These are phyloP conservation scores for Apiospora arundinis DNA, from an alignment of 2,329 filamentous ascomycete genomes.

Conservation along the genomic window DNA sequence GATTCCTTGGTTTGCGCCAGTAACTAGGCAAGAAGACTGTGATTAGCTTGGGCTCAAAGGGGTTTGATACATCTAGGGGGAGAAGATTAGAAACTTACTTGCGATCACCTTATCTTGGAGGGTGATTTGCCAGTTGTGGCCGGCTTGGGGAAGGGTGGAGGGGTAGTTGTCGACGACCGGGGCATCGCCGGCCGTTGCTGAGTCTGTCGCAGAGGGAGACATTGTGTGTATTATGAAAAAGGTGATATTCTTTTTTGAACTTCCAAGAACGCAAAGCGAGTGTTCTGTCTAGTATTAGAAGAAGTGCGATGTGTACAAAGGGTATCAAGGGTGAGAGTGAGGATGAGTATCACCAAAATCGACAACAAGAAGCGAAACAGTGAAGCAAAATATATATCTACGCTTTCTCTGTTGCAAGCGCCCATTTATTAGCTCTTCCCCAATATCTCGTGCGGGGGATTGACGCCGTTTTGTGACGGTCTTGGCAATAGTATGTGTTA, in stretches of 20 bases:
- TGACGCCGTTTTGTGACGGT: background rate
- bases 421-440: background rate
- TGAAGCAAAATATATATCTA: background rate
- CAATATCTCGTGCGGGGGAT: background rate
- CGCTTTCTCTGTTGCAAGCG: too few species aligned
- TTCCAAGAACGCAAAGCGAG: background rate
- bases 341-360: too few species aligned
- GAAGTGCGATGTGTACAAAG: background rate
- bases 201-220: conserved; percentile 28
- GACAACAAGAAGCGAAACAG: background rate
- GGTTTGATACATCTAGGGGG: background rate
- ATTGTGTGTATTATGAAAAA: background rate
- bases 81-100: conserved; percentile 36
- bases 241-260: too few species aligned
- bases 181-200: conserved; percentile 17
- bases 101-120: conserved; percentile 47
- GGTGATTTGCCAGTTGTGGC: conserved; percentile 44
- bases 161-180: conserved; percentile 31
- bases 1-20: conserved; percentile 52
- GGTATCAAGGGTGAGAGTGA: background rate
- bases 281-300: too few species aligned
- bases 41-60: conserved; percentile 4
- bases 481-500: background rate
- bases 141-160: conserved; percentile 41
- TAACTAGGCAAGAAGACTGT: conserved; percentile 33